Percentiles rank a stretch among this genome's conserved stretches.
These are phyloP conservation scores for Calonectria hawksworthii DNA, from an alignment of 2,329 filamentous ascomycete species.

Conservation along the genomic window DNA sequence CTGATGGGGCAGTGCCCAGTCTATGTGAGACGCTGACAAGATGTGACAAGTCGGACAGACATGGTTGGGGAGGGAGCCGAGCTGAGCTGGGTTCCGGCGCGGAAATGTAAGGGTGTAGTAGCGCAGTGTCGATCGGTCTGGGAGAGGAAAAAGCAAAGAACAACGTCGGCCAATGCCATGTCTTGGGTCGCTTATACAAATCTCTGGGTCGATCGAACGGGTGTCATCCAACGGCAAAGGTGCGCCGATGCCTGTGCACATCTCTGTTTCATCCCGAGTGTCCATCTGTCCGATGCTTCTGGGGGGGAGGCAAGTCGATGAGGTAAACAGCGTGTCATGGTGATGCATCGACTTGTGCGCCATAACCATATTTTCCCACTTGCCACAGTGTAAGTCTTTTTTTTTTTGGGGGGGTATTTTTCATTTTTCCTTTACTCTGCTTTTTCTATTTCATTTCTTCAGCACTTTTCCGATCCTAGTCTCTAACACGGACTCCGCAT, in stretches of 20 bases:
- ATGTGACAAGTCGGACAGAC: not conserved
- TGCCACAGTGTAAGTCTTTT: not conserved
- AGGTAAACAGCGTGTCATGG: not conserved
- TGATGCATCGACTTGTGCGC: not conserved
- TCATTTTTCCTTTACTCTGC: not conserved
- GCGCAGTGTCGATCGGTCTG: not conserved
- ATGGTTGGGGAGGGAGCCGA: not conserved
- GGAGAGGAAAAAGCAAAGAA: not conserved
- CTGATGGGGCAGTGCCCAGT: not conserved
- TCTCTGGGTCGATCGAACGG: not conserved
- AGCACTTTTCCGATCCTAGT: not conserved
- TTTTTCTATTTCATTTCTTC: not conserved
- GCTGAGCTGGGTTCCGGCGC: not conserved
- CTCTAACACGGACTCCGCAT: not conserved
- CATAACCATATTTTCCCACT: not conserved
- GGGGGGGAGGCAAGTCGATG: not conserved
- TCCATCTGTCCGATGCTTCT: conserved; percentile 29
- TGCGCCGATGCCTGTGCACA: not conserved
- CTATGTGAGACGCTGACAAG: conserved; percentile 1
- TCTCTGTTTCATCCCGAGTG: not conserved
- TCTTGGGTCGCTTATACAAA: not conserved
- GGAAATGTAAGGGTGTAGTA: not conserved
- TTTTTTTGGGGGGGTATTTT: no score
- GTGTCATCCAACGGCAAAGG: not conserved
- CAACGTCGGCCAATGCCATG: not conserved